phyloP scores from a whole-genome alignment of 208 protist genomes.

The Acanthamoeba lenticulata region DNA sequence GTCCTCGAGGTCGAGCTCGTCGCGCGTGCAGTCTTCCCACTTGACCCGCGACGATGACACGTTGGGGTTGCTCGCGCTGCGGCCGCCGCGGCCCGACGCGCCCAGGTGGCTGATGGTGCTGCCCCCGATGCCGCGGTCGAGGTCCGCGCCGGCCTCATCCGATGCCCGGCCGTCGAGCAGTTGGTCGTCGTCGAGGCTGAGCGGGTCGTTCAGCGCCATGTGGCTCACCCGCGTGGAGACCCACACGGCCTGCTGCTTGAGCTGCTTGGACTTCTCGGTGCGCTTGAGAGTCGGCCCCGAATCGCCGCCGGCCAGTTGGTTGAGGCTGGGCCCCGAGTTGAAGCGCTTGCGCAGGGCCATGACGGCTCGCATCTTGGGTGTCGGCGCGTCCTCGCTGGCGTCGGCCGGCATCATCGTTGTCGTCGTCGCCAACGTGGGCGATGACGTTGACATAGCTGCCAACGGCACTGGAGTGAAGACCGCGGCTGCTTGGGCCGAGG shows the following conservation, averaged over 20 bases:
- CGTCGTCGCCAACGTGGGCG: too few species aligned
- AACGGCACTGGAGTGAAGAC: too few species aligned
- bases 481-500: too few species aligned
- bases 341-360: background rate
- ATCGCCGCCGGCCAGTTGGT: background rate
- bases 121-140: background rate
- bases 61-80: slow-evolving; percentile 27
- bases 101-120: too few species aligned
- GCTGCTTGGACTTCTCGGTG: background rate
- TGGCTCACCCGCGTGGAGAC: background rate
- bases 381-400: background rate
- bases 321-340: background rate
- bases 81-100: background rate
- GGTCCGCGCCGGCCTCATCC: too few species aligned
- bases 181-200: background rate
- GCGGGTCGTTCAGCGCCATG: too few species aligned
- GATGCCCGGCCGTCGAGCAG: background rate
- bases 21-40: background rate
- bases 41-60: background rate
- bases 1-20: background rate
- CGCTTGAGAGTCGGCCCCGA: background rate
- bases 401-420: background rate
- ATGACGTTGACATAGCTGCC: too few species aligned
- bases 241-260: background rate
- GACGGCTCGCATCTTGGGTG: background rate